Conservation (phyloP, 108 stramenopile genomes). For the Nannochloropsis salina region DNA sequence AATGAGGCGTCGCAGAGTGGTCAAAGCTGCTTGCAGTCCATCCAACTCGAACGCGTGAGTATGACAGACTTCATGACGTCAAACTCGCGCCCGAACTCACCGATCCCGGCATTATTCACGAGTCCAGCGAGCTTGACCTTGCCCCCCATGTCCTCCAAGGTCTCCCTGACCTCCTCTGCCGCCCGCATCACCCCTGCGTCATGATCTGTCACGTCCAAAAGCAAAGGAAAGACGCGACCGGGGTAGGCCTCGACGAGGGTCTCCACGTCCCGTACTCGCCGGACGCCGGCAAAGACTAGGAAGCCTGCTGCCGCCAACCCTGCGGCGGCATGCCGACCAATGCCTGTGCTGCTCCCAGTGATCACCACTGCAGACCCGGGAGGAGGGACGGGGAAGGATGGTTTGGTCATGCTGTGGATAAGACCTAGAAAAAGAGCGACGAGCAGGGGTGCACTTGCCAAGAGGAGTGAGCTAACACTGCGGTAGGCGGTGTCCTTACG, state of each 20-base stretch:
- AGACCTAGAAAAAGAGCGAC: neutral
- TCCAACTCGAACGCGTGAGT: no score
- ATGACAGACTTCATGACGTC: no score
- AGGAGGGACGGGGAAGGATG: neutral
- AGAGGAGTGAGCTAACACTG: neutral
- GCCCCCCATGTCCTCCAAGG: neutral
- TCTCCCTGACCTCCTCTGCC: neutral
- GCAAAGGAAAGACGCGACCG: neutral
- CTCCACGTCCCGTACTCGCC: neutral
- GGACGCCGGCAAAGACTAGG: constrained; percentile 8
- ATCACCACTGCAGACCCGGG: neutral
- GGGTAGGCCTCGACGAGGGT: neutral
- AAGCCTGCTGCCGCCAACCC: neutral
- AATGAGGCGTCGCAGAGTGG: neutral
- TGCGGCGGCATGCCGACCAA: neutral
- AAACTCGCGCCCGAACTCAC: neutral
- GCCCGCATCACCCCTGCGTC: neutral
- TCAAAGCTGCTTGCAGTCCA: no score
- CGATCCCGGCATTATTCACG: neutral
- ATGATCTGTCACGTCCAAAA: neutral
- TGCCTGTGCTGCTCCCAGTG: constrained; percentile 10
- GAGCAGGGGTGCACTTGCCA: neutral
- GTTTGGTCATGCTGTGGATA: neutral
- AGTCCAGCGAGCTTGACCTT: neutral
- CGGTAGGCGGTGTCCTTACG: no score